phyloP scores from a whole-genome alignment of 305 asterid genomes.

The Fraxinus greggii region DNA sequence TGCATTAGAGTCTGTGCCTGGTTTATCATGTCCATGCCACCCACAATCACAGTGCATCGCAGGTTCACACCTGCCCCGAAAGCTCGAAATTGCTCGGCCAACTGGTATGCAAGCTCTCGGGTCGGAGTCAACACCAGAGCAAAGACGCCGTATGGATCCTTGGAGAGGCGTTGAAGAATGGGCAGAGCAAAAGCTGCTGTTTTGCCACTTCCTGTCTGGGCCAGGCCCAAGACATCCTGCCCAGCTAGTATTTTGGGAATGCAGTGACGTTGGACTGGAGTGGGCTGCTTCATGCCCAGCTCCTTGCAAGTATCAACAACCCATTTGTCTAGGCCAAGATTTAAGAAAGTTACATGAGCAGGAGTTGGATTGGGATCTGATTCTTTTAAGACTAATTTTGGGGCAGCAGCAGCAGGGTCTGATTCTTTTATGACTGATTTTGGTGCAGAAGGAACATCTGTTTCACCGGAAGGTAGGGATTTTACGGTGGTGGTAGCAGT shows the following conservation, averaged over 20 bases:
- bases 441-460: background rate
- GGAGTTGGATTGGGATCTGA: conserved; percentile 58
- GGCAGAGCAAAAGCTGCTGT: conserved; percentile 95
- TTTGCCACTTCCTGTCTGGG: conserved; percentile 94
- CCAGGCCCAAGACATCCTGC: conserved; percentile 79
- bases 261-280: conserved; percentile 88
- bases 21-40: conserved; percentile 82
- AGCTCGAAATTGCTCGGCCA: conserved; percentile 92
- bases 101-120: conserved; percentile 81
- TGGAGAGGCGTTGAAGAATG: conserved; percentile 67
- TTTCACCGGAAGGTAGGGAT: conserved; percentile 11
- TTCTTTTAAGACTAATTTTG: conserved; percentile 46
- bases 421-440: conserved; percentile 48
- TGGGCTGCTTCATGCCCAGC: conserved; percentile 84
- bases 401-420: conserved; percentile 28
- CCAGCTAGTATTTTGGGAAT: conserved; percentile 80
- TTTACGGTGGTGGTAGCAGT: conserved; percentile 2
- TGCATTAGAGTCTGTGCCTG: conserved; percentile 66
- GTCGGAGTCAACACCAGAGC: conserved; percentile 89
- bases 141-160: conserved; percentile 81
- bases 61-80: conserved; percentile 73
- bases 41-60: conserved; percentile 71
- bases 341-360: conserved; percentile 52
- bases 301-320: conserved; percentile 72
- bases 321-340: conserved; percentile 86